These are phyloP conservation scores for Pyronema domesticum DNA, from an alignment of 495 filamentous ascomycete species.

Conservation along the genomic window DNA sequence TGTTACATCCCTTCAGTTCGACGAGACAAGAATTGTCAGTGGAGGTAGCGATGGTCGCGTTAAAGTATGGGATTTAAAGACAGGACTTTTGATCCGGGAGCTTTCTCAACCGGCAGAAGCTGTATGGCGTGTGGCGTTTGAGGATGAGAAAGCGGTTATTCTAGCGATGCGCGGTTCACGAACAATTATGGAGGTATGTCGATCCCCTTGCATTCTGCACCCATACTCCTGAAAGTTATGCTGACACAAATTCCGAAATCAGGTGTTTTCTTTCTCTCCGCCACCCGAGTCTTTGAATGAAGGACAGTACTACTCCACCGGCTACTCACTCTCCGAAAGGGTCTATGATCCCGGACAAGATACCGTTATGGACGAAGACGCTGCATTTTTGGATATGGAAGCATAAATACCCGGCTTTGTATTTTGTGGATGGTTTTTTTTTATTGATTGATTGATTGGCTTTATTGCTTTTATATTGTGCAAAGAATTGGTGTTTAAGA, in stretches of 20 bases:
- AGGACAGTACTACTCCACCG: conserved; percentile 12
- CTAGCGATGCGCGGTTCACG: conserved; percentile 67
- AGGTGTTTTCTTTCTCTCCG: conserved; percentile 88
- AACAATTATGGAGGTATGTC: conserved; percentile 88
- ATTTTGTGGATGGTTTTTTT: not conserved
- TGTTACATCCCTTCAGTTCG: conserved; percentile 92
- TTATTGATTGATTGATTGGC: conserved; percentile 2
- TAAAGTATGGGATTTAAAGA: conserved; percentile 91
- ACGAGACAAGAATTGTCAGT: conserved; percentile 81
- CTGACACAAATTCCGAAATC: conserved; percentile 6
- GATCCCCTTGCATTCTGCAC: conserved; percentile 1
- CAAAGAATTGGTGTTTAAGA: conserved; percentile 22
- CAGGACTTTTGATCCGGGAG: conserved; percentile 76
- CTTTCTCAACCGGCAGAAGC: conserved; percentile 77
- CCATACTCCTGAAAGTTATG: no score
- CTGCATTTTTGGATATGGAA: conserved; percentile 16
- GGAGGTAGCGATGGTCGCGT: conserved; percentile 91
- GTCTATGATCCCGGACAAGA: conserved; percentile 20
- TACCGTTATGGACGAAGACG: conserved; percentile 21
- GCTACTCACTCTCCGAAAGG: conserved; percentile 17
- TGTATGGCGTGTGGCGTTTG: conserved; percentile 94
- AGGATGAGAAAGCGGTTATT: conserved; percentile 93
- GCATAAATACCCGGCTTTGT: conserved; percentile 12
- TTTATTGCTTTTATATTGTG: conserved; percentile 13
- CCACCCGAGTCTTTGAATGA: conserved; percentile 49